Evolutionary conservation across 2,329 filamentous ascomycete genomes (phyloP).

Genomic region (Beauveria australis): DNA sequence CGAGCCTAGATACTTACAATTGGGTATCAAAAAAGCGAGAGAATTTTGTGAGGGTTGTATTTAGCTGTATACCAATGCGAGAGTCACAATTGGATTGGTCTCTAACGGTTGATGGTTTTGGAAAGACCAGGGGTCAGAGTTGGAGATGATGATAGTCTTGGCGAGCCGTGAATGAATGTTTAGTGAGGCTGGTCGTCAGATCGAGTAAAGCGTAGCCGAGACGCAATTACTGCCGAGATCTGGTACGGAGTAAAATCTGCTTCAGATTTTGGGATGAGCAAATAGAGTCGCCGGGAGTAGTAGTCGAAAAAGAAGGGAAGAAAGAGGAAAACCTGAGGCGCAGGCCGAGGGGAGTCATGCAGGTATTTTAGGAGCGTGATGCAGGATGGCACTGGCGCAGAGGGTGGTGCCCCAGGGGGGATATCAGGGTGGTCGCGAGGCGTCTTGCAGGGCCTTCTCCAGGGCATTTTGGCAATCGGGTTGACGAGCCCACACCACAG

Average conservation of each 20-base stretch:
- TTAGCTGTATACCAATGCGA: not conserved
- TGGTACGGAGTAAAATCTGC: not conserved
- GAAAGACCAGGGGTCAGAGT: not conserved
- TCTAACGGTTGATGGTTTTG: not conserved
- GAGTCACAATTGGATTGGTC: not conserved
- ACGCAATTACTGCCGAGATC: constrained; percentile 7
- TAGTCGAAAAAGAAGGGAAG: constrained; percentile 10
- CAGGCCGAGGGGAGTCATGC: constrained; percentile 17
- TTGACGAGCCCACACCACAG: not conserved
- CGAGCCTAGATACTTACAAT: not conserved
- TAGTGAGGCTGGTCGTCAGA: constrained; percentile 2
- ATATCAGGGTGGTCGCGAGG: not conserved
- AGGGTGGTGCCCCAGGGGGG: constrained; percentile 3
- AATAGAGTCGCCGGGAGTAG: not conserved
- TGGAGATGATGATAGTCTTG: not conserved
- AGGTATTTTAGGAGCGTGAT: constrained; percentile 18
- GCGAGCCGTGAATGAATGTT: not conserved
- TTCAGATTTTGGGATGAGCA: not conserved
- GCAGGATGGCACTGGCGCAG: constrained; percentile 14
- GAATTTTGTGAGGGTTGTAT: not conserved
- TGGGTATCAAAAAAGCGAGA: not conserved
- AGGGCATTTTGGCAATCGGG: no score
- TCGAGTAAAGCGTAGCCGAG: constrained; percentile 6
- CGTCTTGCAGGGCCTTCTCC: not conserved
- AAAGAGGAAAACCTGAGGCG: constrained; percentile 22